A percentile compares a stretch with the other conserved stretches of the same genome.
These are phyloP conservation scores for Xylariales sp. DNA, from an alignment of 2,329 filamentous ascomycete genomes.

Conservation along the genomic window DNA sequence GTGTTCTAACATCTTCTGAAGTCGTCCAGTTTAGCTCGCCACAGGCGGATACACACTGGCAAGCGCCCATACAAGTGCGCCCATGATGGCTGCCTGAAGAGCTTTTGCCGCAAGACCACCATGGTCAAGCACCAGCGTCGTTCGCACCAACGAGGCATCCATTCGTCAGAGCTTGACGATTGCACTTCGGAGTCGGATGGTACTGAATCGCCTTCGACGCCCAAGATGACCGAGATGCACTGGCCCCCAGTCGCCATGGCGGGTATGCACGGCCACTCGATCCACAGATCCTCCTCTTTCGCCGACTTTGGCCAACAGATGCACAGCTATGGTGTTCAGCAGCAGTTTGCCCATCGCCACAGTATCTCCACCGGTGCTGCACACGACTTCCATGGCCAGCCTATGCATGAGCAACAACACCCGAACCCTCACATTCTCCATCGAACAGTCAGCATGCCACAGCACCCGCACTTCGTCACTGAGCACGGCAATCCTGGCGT, in stretches of 20 bases:
- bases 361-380: slow-evolving; percentile 38
- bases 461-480: slow-evolving; percentile 50
- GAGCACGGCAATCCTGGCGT: slow-evolving; percentile 60
- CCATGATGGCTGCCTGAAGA: slow-evolving; percentile 59
- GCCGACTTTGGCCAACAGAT: slow-evolving; percentile 50
- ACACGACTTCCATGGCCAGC: slow-evolving; percentile 38
- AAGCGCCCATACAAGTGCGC: slow-evolving; percentile 62
- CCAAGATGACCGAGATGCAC: slow-evolving; percentile 46
- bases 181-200: slow-evolving; percentile 52
- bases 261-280: slow-evolving; percentile 30
- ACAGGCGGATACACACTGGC: slow-evolving; percentile 62
- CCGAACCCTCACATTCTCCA: slow-evolving; percentile 43
- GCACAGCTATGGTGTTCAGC: slow-evolving; percentile 38
- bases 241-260: slow-evolving; percentile 43
- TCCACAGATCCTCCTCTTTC: slow-evolving; percentile 52
- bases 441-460: slow-evolving; percentile 41
- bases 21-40: slow-evolving; percentile 62
- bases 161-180: slow-evolving; percentile 52
- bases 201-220: slow-evolving; percentile 56
- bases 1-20: too few species aligned
- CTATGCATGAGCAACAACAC: slow-evolving; percentile 40
- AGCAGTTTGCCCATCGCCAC: slow-evolving; percentile 41
- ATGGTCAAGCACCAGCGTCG: slow-evolving; percentile 65
- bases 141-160: slow-evolving; percentile 55
- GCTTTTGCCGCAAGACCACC: slow-evolving; percentile 69